phyloP scores from a whole-genome alignment of 2,329 filamentous ascomycete species.

The Leptodontidium sp. region DNA sequence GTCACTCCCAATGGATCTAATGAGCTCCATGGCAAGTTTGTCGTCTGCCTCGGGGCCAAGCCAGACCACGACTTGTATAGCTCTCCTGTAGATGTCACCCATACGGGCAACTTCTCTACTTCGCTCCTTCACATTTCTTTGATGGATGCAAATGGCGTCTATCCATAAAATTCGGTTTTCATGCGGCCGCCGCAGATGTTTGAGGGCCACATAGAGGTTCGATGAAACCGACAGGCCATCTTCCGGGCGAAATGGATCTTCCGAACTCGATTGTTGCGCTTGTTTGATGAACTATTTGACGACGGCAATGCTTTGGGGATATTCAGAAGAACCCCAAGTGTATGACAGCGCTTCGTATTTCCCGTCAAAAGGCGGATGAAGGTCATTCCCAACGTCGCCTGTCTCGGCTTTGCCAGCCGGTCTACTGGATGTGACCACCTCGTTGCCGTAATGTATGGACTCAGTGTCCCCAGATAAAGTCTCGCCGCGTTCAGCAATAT shows the following conservation, averaged over 20 bases:
- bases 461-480: too few species aligned
- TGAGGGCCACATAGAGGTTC: constrained; percentile 10
- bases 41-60: constrained; percentile 6
- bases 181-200: not conserved
- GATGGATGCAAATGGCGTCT: constrained; percentile 23
- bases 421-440: too few species aligned
- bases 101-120: constrained; percentile 1
- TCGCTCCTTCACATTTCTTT: constrained; percentile 11
- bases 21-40: constrained; percentile 15
- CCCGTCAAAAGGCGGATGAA: not conserved
- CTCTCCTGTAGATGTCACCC: constrained; percentile 10
- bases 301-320: not conserved
- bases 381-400: too few species aligned
- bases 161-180: constrained; percentile 8
- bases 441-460: too few species aligned
- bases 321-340: constrained; percentile 12
- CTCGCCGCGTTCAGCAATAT: too few species aligned
- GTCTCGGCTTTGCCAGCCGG: too few species aligned
- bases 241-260: constrained; percentile 1
- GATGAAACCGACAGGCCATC: not conserved
- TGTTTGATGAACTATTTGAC: not conserved
- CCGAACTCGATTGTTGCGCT: constrained; percentile 8
- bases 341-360: constrained; percentile 17
- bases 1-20: constrained; percentile 18
- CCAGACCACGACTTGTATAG: constrained; percentile 12